These are phyloP conservation scores for Phytophthora crassamura DNA, from an alignment of 352 stramenopile genomes.

Conservation along the genomic window DNA sequence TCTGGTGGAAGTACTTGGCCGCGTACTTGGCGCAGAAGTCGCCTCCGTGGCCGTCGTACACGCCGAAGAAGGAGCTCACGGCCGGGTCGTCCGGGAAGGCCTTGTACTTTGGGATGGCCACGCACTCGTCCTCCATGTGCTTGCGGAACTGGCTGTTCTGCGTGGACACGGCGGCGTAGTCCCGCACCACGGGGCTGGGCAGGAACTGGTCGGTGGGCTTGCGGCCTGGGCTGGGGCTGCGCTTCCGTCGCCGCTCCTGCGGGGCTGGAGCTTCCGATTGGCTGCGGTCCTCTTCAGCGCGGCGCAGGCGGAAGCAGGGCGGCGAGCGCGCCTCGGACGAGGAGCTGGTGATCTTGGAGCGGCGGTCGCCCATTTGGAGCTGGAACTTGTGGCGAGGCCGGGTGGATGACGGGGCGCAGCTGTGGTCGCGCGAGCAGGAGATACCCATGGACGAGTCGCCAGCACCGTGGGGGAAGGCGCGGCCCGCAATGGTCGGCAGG, in stretches of 20 bases:
- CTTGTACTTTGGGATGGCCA: slow-evolving; percentile 72
- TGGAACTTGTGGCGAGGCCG: slow-evolving; percentile 18
- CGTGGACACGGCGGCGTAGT: slow-evolving; percentile 78
- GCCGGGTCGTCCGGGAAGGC: slow-evolving; percentile 65
- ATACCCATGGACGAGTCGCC: slow-evolving; percentile 44
- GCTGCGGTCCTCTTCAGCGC: slow-evolving; percentile 13
- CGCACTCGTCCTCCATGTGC: slow-evolving; percentile 88
- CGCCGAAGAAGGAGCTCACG: slow-evolving; percentile 81
- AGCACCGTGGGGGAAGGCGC: slow-evolving; percentile 26
- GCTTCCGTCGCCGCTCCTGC: slow-evolving; percentile 23
- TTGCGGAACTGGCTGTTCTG: slow-evolving; percentile 84
- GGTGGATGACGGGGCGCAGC: slow-evolving; percentile 21
- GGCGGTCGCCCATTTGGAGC: slow-evolving; percentile 21
- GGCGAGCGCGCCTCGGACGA: slow-evolving; percentile 23
- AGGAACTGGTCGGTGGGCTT: slow-evolving; percentile 29
- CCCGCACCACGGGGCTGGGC: slow-evolving; percentile 57
- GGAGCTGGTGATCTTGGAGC: slow-evolving; percentile 32
- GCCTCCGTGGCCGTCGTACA: slow-evolving; percentile 85
- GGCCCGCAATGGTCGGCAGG: slow-evolving; percentile 15
- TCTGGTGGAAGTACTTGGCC: slow-evolving; percentile 70
- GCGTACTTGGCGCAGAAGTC: slow-evolving; percentile 85
- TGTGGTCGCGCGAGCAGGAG: slow-evolving; percentile 48
- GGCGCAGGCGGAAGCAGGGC: slow-evolving; percentile 17
- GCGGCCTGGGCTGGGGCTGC: slow-evolving; percentile 17
- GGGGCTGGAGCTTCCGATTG: slow-evolving; percentile 9